Evolutionary conservation across 2,329 filamentous ascomycete species (phyloP).

Genomic region (Stagonosporopsis vannaccii): DNA sequence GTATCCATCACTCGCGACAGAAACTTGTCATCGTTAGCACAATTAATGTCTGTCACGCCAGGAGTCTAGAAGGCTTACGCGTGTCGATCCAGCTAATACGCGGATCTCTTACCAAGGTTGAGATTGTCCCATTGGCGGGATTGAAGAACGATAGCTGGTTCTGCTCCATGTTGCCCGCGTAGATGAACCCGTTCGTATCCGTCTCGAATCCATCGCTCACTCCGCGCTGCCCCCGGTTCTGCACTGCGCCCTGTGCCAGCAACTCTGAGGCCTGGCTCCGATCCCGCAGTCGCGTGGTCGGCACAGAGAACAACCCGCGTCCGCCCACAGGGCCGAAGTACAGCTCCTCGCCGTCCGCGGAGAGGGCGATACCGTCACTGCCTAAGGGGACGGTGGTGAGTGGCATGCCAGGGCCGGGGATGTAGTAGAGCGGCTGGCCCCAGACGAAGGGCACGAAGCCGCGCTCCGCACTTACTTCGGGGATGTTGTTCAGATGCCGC

Average conservation of each 20-base stretch:
- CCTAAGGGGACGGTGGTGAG: slow-evolving; percentile 54
- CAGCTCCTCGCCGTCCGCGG: slow-evolving; percentile 56
- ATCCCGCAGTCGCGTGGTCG: slow-evolving; percentile 55
- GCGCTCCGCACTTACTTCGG: slow-evolving; percentile 51
- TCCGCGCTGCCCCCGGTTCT: slow-evolving; percentile 57
- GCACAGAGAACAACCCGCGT: slow-evolving; percentile 55
- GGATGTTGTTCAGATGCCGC: slow-evolving; percentile 57
- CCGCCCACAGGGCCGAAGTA: slow-evolving; percentile 57
- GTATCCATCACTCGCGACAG: slow-evolving; percentile 56
- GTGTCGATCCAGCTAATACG: slow-evolving; percentile 61
- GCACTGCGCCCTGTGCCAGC: slow-evolving; percentile 53
- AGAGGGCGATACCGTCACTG: slow-evolving; percentile 60
- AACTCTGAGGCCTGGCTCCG: slow-evolving; percentile 51
- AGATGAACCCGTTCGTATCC: slow-evolving; percentile 59
- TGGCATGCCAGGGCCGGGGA: slow-evolving; percentile 44
- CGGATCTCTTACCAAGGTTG: slow-evolving; percentile 56
- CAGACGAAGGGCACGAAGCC: slow-evolving; percentile 59
- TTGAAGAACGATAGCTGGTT: slow-evolving; percentile 53
- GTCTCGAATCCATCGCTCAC: slow-evolving; percentile 62
- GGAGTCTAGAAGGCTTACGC: slow-evolving; percentile 24
- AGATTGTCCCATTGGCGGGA: slow-evolving; percentile 53
- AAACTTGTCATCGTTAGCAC: slow-evolving; percentile 32
- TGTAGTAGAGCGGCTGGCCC: slow-evolving; percentile 57
- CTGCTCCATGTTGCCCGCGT: slow-evolving; percentile 59
- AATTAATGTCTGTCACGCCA: too few relatives aligned